A percentile compares a stretch with the other conserved stretches of the same genome.
Evolutionary conservation across 345 rosid species (phyloP).

Genomic region (Ailanthus altissimus): DNA sequence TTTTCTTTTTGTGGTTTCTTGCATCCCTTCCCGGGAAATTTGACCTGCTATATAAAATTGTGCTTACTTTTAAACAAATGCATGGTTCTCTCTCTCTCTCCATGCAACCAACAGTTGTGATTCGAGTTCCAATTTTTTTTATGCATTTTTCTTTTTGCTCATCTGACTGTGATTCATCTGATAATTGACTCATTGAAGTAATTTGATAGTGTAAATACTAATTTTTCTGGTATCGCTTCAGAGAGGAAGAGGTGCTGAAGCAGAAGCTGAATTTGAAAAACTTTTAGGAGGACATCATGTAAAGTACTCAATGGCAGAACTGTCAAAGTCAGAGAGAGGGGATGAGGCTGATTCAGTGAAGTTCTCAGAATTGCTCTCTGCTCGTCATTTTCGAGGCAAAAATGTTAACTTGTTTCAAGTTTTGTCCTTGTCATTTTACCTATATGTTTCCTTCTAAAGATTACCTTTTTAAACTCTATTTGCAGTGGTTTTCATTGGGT

Average conservation of each 20-base stretch:
- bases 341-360: conserved; percentile 66
- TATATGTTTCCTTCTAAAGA: conserved; percentile 28
- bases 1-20: not conserved
- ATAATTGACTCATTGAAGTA: not conserved
- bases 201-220: conserved; percentile 14
- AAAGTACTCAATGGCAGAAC: conserved; percentile 77
- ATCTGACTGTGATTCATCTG: not conserved
- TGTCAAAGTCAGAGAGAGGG: conserved; percentile 66
- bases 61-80: not conserved
- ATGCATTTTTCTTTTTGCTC: not conserved
- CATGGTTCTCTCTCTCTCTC: not conserved
- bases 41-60: not conserved
- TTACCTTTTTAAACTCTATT: conserved; percentile 36
- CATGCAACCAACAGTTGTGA: not conserved
- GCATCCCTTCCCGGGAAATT: not conserved
- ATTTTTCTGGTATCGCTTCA: conserved; percentile 33
- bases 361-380: conserved; percentile 65
- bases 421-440: not conserved
- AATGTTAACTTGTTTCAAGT: conserved; percentile 25
- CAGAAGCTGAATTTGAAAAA: conserved; percentile 80
- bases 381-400: conserved; percentile 69
- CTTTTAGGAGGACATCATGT: conserved; percentile 72
- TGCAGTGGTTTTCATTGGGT: conserved; percentile 98
- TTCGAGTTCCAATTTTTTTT: not conserved
- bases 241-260: conserved; percentile 88